These are phyloP conservation scores for Phytophthora nicotianae DNA, from an alignment of 352 stramenopile species.

Conservation along the genomic window DNA sequence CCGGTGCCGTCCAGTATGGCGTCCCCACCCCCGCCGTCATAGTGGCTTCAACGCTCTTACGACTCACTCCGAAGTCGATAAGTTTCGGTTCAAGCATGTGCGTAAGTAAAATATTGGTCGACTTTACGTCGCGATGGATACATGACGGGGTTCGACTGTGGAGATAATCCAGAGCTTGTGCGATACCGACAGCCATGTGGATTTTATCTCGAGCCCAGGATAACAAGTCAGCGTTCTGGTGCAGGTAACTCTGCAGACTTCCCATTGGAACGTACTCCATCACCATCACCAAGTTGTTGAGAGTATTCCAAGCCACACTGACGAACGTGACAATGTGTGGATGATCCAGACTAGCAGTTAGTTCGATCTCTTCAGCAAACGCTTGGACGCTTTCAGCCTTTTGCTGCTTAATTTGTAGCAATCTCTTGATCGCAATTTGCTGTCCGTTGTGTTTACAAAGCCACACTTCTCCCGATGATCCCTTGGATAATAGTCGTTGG, in stretches of 20 bases:
- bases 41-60: constrained; percentile 6
- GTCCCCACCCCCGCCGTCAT: constrained; percentile 82
- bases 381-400: constrained; percentile 38
- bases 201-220: constrained; percentile 47
- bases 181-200: constrained; percentile 50
- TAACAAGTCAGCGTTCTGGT: constrained; percentile 23
- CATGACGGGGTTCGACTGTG: constrained; percentile 29
- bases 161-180: constrained; percentile 38
- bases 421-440: constrained; percentile 46
- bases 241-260: constrained; percentile 29
- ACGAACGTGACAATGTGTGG: constrained; percentile 55
- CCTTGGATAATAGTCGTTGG: constrained; percentile 29
- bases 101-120: constrained; percentile 78
- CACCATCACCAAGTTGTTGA: constrained; percentile 40
- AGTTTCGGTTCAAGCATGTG: constrained; percentile 66
- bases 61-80: constrained; percentile 85
- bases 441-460: constrained; percentile 44
- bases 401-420: constrained; percentile 34
- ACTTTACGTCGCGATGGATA: constrained; percentile 43
- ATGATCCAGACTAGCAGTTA: constrained; percentile 54
- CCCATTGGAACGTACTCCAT: constrained; percentile 36
- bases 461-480: constrained; percentile 53
- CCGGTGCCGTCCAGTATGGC: constrained; percentile 81
- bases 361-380: constrained; percentile 62
- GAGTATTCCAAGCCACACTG: constrained; percentile 53